Base-by-base conservation (phyloP, 2,329 filamentous ascomycete species). In the Colletotrichum endophyticum region DNA sequence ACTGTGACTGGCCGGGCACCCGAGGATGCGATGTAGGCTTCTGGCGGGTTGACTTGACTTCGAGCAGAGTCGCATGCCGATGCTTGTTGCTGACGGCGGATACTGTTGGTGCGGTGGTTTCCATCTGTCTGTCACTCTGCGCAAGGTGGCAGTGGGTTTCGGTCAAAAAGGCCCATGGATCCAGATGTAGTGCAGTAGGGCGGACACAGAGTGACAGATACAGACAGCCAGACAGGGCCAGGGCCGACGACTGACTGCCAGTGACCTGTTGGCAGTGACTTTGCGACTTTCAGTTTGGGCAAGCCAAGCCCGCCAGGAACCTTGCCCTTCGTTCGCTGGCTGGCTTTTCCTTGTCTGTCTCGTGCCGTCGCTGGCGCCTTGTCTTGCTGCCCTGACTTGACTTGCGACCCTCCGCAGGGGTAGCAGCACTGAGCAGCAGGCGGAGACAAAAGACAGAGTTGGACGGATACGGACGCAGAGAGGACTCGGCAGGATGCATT, bases 391-490 rank as follows among this genome's bases (percentile, higher is more conserved):
- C 49, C 22, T 69, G 70, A 49, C 56, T n/a, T 69, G 57, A 44
- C 39, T n/a, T 44, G 39, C 32, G 28, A 69, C 28, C 28, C 70
- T 64, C 64, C 57, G 70, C 73, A 76, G 70, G 70, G 70, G 64
- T 73, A 64, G 57, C 57, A n/a, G 30, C 19, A 30, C 57, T 11
- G 57, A 62, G 69, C 69, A 64, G 59, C 19, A 32, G 22, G 34
- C 27, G 64, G 70, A 32, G 56, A 49, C 70, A 66, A 30, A 44
- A 44, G 39, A 44, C 39, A 44, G 8, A 44, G 70, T 68, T 73
- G 64, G 63, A 73, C 73, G 70, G 57, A 73, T 64, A 73, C 70
- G 69, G 73, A 72, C 62, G 69, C 69, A 62, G 64, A 25, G 71
- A 59, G 44, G 25, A 59, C 57, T 63, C 63, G 73, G 70, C 64